These are phyloP conservation scores for Pseudogymnoascus sp. DNA, from an alignment of 2,329 filamentous ascomycete genomes.

Conservation along the genomic window DNA sequence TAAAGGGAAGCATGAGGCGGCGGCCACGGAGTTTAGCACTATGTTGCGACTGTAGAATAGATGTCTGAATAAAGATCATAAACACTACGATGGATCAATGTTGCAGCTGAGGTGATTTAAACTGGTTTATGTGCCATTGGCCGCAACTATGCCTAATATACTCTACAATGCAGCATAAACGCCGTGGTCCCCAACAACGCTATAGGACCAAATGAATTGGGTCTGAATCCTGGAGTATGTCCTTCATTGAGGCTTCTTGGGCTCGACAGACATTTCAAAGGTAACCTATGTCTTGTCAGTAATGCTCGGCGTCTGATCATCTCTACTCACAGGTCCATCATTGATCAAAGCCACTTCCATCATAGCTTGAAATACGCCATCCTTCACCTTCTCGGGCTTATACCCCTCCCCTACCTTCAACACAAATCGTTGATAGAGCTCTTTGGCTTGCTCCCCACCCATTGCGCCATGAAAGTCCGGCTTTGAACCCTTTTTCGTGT, in stretches of 20 bases:
- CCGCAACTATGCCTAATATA: background rate
- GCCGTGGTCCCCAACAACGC: background rate
- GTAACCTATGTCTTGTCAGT: background rate
- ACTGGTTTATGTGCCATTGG: background rate
- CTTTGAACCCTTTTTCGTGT: conserved; percentile 92
- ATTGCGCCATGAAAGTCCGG: conserved; percentile 91
- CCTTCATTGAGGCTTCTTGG: background rate
- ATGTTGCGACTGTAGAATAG: conserved; percentile 10
- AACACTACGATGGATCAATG: background rate
- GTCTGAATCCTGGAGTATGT: background rate
- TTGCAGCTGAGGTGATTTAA: background rate
- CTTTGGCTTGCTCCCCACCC: conserved; percentile 67
- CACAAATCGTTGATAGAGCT: conserved; percentile 79
- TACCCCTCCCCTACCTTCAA: conserved; percentile 68
- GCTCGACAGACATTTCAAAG: conserved; percentile 3
- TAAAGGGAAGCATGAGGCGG: conserved; percentile 9
- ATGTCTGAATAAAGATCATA: conserved; percentile 9
- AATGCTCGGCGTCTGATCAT: background rate
- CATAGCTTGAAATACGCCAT: conserved; percentile 98
- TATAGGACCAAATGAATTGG: background rate
- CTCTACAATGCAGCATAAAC: background rate
- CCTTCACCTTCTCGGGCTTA: conserved; percentile 67
- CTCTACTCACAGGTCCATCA: conserved; percentile 58
- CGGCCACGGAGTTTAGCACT: conserved; percentile 9
- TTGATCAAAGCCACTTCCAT: conserved; percentile 95